phyloP scores from a whole-genome alignment of 805 yeast species.

The Pichia deserticola region DNA sequence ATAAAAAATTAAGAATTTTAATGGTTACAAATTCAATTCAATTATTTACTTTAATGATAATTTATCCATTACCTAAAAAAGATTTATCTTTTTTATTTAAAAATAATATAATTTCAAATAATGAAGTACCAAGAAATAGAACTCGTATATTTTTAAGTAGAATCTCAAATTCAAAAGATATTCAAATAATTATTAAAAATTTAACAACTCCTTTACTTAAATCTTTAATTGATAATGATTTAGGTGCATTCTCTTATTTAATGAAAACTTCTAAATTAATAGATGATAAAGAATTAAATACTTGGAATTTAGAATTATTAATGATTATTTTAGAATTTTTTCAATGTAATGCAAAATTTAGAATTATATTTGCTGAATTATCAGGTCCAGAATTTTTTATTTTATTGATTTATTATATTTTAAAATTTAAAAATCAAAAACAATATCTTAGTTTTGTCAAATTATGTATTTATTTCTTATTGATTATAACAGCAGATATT shows the following conservation, averaged over 20 bases:
- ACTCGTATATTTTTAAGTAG: constrained; percentile 46
- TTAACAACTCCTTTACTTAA: constrained; percentile 40
- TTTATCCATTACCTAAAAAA: constrained; percentile 55
- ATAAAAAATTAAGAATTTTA: constrained; percentile 37
- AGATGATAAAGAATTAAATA: constrained; percentile 17
- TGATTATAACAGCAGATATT: constrained; percentile 38
- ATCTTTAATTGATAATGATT: constrained; percentile 29
- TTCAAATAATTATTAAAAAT: constrained; percentile 40
- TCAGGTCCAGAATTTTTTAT: constrained; percentile 46
- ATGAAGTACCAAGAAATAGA: constrained; percentile 29
- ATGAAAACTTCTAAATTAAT: constrained; percentile 17
- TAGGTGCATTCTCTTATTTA: constrained; percentile 19
- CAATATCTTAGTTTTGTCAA: constrained; percentile 38
- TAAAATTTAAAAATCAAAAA: constrained; percentile 36
- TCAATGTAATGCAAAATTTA: constrained; percentile 61
- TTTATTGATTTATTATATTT: constrained; percentile 49
- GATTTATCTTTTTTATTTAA: constrained; percentile 31
- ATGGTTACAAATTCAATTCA: constrained; percentile 54
- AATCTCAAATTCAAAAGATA: constrained; percentile 47
- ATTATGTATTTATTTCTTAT: constrained; percentile 42
- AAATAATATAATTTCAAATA: constrained; percentile 28
- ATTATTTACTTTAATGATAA: constrained; percentile 50
- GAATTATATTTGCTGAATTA: constrained; percentile 35
- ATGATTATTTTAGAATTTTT: constrained; percentile 68
- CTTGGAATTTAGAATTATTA: constrained; percentile 52